phyloP scores from a whole-genome alignment of 2,329 filamentous ascomycete genomes.

The Paradendryphiella salina region DNA sequence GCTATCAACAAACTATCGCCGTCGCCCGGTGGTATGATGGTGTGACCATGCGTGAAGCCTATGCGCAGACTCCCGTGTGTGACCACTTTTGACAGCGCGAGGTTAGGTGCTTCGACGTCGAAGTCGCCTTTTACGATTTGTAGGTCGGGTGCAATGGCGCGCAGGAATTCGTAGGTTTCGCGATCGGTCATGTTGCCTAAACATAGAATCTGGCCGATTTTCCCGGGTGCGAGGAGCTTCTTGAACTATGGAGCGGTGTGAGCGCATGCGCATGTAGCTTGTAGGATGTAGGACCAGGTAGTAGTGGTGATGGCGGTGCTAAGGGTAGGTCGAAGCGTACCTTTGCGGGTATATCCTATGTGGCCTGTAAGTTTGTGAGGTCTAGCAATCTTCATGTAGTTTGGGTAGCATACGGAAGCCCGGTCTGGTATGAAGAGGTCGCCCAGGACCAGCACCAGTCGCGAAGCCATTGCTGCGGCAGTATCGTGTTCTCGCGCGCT shows the following conservation, averaged over 20 bases:
- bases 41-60: constrained; percentile 71
- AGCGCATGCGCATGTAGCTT: constrained; percentile 1
- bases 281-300: constrained; percentile 3
- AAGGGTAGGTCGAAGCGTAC: constrained; percentile 28
- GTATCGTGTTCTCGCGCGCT: neutral
- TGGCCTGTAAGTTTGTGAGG: constrained; percentile 46
- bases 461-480: constrained; percentile 45
- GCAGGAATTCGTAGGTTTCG: constrained; percentile 61
- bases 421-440: constrained; percentile 52
- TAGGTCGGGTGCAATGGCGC: constrained; percentile 61
- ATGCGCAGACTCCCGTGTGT: constrained; percentile 70
- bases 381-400: constrained; percentile 18
- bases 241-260: constrained; percentile 47
- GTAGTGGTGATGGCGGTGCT: neutral
- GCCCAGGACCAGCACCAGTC: constrained; percentile 48
- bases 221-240: constrained; percentile 62
- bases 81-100: constrained; percentile 69
- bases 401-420: constrained; percentile 43
- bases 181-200: constrained; percentile 62
- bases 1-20: constrained; percentile 68
- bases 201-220: constrained; percentile 62
- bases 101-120: constrained; percentile 67
- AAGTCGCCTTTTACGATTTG: constrained; percentile 73
- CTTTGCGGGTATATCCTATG: constrained; percentile 50
- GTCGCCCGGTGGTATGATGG: constrained; percentile 70